Percentiles rank a stretch among this genome's conserved stretches.
Conservation (phyloP, 192 early-diverging fungal species). For the Jimgerdemannia lactiflua region DNA sequence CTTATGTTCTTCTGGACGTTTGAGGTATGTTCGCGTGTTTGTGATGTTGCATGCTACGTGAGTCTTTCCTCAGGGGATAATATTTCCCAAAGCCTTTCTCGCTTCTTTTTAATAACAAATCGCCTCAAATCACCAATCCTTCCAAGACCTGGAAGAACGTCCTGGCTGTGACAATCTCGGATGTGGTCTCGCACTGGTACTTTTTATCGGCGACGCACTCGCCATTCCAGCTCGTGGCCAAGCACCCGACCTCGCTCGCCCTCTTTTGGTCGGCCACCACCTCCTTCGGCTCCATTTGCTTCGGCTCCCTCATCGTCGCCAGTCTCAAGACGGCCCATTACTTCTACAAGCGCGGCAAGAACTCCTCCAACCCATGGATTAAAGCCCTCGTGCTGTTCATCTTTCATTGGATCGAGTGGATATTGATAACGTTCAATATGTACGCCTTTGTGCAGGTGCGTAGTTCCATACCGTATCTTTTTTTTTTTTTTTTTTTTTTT, state of each 20-base stretch:
- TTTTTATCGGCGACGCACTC: background rate
- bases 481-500: too few species aligned
- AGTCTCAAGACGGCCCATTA: background rate
- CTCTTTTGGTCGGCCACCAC: background rate
- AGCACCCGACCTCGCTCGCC: background rate
- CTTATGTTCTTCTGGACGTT: background rate
- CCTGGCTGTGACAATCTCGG: background rate
- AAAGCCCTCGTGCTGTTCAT: background rate
- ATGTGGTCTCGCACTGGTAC: background rate
- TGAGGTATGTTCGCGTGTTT: background rate
- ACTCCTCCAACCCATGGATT: background rate
- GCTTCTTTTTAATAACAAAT: background rate
- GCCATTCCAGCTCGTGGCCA: background rate
- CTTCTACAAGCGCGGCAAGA: background rate
- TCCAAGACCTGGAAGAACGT: background rate
- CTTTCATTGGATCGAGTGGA: background rate
- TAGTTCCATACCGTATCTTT: background rate
- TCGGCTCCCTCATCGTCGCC: background rate
- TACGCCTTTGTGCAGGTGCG: background rate
- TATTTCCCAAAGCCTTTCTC: background rate
- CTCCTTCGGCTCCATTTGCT: background rate
- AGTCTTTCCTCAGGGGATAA: too few species aligned
- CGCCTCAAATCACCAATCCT: background rate
- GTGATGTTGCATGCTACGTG: background rate
- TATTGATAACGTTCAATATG: background rate